A percentile compares a stretch with the other conserved stretches of the same genome.
phyloP scores from a whole-genome alignment of 73 alveolate species.

The Blepharisma japonicum region DNA sequence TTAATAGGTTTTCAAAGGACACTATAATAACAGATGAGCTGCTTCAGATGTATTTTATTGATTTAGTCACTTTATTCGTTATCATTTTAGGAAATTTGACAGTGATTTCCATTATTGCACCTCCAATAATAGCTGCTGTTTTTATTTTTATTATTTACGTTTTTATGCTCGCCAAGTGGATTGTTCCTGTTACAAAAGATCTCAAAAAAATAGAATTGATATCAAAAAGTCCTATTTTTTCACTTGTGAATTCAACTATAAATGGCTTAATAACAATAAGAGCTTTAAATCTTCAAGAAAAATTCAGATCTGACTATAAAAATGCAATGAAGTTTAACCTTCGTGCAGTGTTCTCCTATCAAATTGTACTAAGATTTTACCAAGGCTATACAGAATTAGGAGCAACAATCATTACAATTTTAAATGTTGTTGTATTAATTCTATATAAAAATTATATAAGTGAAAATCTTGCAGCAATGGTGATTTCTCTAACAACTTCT shows the following conservation, averaged over 20 bases:
- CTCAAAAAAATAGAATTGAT: constrained; percentile 49
- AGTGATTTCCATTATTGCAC: no score
- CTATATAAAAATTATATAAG: not conserved
- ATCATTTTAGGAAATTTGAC: no score
- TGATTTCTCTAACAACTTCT: not conserved
- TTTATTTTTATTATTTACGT: not conserved
- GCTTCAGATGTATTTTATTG: no score
- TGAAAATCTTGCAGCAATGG: not conserved
- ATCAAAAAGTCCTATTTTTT: constrained; percentile 67
- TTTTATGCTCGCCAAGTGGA: not conserved
- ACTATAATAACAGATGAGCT: no score
- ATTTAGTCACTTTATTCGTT: no score
- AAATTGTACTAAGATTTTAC: not conserved
- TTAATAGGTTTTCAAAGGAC: no score
- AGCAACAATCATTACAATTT: not conserved
- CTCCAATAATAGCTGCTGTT: not conserved
- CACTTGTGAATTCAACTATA: constrained; percentile 58
- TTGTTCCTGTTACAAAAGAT: not conserved
- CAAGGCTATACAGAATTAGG: not conserved
- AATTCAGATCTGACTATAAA: not conserved
- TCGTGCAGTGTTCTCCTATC: not conserved
- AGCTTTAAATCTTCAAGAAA: constrained; percentile 35
- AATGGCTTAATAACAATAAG: constrained; percentile 69
- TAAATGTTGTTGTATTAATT: not conserved
- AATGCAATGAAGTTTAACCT: not conserved